These are phyloP conservation scores for Zalaria sp. DNA, from an alignment of 2,329 filamentous ascomycete genomes.

Conservation along the genomic window DNA sequence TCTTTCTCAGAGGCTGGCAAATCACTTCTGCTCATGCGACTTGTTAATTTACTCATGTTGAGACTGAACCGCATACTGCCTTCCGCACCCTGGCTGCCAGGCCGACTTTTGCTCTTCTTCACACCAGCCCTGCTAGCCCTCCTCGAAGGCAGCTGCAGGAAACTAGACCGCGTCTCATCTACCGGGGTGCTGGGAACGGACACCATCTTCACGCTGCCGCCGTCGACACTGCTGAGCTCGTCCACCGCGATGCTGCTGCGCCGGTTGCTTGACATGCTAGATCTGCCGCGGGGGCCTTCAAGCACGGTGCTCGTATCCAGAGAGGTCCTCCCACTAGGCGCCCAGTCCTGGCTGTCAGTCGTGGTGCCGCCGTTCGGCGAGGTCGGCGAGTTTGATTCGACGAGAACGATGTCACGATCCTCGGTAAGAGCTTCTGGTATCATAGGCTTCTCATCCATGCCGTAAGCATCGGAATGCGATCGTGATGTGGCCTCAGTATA, in stretches of 20 bases:
- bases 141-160: slow-evolving; percentile 16
- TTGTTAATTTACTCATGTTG: slow-evolving; percentile 23
- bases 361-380: slow-evolving; percentile 5
- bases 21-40: slow-evolving; percentile 2
- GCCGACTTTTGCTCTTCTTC: slow-evolving; percentile 23
- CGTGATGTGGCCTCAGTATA: slow-evolving; percentile 14
- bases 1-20: slow-evolving; percentile 1
- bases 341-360: slow-evolving; percentile 3
- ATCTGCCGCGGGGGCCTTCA: slow-evolving; percentile 15
- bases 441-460: slow-evolving; percentile 5
- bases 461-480: slow-evolving; percentile 5
- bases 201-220: slow-evolving; percentile 11
- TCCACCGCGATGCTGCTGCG: slow-evolving; percentile 27
- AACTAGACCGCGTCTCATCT: slow-evolving; percentile 22
- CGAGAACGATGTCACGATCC: slow-evolving; percentile 6
- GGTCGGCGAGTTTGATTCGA: slow-evolving; percentile 4
- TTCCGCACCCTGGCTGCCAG: slow-evolving; percentile 18
- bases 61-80: slow-evolving; percentile 23
- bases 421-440: slow-evolving; percentile 2
- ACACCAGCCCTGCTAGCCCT: slow-evolving; percentile 13
- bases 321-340: slow-evolving; percentile 13
- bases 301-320: slow-evolving; percentile 14
- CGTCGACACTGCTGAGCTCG: slow-evolving; percentile 16
- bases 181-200: slow-evolving; percentile 25
- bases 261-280: slow-evolving; percentile 21